These are phyloP conservation scores for Cystobasidium tubakii DNA, from an alignment of 768 basidiomycete species.

Conservation along the genomic window DNA sequence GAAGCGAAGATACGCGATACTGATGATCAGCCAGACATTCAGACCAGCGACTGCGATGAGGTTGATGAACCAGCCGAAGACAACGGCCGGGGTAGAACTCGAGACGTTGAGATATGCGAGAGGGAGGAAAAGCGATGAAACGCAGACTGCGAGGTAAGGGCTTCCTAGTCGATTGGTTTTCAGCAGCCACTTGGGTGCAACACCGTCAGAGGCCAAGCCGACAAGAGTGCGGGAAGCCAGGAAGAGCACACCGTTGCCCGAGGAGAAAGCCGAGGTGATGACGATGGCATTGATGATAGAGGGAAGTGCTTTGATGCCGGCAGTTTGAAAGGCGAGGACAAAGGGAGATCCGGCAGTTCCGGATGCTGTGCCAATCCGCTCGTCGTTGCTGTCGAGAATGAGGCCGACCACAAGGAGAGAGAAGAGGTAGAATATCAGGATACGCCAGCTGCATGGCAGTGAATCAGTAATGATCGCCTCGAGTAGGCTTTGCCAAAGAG, in stretches of 20 bases:
- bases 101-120: slow-evolving; percentile 71
- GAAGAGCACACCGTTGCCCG: slow-evolving; percentile 62
- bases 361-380: background rate
- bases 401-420: slow-evolving; percentile 50
- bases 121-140: slow-evolving; percentile 53
- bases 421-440: slow-evolving; percentile 15
- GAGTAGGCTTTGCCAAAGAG: too few relatives aligned
- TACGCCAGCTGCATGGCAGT: slow-evolving; percentile 7
- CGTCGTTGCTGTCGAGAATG: slow-evolving; percentile 48
- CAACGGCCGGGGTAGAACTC: slow-evolving; percentile 54
- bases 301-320: slow-evolving; percentile 81
- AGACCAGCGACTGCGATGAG: slow-evolving; percentile 49
- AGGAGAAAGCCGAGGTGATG: slow-evolving; percentile 51
- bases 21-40: slow-evolving; percentile 75
- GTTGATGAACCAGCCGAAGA: slow-evolving; percentile 22
- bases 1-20: slow-evolving; percentile 73
- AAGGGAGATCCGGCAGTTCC: slow-evolving; percentile 63
- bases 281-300: slow-evolving; percentile 59
- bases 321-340: slow-evolving; percentile 47
- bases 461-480: too few relatives aligned
- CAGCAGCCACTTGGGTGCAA: slow-evolving; percentile 74
- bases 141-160: slow-evolving; percentile 19
- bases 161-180: slow-evolving; percentile 51
- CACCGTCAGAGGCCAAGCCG: slow-evolving; percentile 69
- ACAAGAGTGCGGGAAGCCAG: slow-evolving; percentile 73